A percentile compares a stretch with the other conserved stretches of the same genome.
Evolutionary conservation across 2,329 filamentous ascomycete species (phyloP).

Genomic region (Xenosphaeropsis pyriputrescens): DNA sequence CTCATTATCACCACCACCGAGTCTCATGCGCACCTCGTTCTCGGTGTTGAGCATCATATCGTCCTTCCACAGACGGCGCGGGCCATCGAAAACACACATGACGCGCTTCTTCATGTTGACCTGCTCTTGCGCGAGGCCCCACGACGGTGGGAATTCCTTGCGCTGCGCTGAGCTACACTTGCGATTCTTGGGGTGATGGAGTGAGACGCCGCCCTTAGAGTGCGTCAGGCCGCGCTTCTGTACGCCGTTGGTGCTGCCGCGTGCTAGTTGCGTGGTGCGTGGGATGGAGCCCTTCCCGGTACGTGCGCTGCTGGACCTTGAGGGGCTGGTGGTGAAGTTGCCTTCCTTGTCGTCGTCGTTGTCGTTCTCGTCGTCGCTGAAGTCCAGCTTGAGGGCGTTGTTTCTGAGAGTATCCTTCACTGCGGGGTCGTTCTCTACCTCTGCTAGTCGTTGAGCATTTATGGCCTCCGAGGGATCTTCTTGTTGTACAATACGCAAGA

Average conservation of each 20-base stretch:
- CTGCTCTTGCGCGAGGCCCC: slow-evolving; percentile 83
- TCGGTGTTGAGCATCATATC: slow-evolving; percentile 98
- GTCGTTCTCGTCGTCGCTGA: slow-evolving; percentile 37
- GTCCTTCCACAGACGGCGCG: slow-evolving; percentile 82
- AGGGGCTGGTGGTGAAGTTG: slow-evolving; percentile 30
- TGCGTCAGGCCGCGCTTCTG: slow-evolving; percentile 62
- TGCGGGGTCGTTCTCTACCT: slow-evolving; percentile 48
- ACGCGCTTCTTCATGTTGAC: slow-evolving; percentile 99
- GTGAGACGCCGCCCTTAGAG: slow-evolving; percentile 57
- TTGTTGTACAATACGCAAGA: slow-evolving; percentile 56
- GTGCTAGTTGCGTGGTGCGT: slow-evolving; percentile 17
- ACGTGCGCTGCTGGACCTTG: slow-evolving; percentile 25
- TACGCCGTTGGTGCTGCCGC: slow-evolving; percentile 23
- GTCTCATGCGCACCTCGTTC: slow-evolving; percentile 78
- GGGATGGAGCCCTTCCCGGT: slow-evolving; percentile 16
- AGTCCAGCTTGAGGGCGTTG: slow-evolving; percentile 27
- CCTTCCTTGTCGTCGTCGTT: slow-evolving; percentile 42
- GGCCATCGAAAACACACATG: slow-evolving; percentile 81
- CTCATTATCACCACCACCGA: slow-evolving; percentile 42
- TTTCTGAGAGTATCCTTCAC: slow-evolving; percentile 49
- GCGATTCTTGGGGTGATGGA: slow-evolving; percentile 45
- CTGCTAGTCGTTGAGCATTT: slow-evolving; percentile 50
- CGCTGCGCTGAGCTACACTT: slow-evolving; percentile 48
- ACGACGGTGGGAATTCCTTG: slow-evolving; percentile 84
- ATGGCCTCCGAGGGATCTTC: slow-evolving; percentile 56